phyloP scores from a whole-genome alignment of 2,329 filamentous ascomycete species.

The Xylariomycetidae sp. region DNA sequence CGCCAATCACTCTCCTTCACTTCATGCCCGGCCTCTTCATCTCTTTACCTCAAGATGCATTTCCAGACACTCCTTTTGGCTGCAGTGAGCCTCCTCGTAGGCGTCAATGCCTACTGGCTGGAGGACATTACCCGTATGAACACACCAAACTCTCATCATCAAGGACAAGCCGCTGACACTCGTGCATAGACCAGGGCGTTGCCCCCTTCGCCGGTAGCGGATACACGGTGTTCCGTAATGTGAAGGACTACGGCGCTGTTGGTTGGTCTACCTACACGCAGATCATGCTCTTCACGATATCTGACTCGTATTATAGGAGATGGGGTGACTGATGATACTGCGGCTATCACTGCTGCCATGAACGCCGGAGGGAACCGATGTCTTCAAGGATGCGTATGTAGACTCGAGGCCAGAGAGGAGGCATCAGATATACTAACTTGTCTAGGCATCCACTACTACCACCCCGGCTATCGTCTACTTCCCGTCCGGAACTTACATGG shows the following conservation, averaged over 20 bases:
- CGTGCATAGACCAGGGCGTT: constrained; percentile 37
- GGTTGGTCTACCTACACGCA: constrained; percentile 21
- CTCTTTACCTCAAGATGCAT: constrained; percentile 21
- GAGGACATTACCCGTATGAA: constrained; percentile 22
- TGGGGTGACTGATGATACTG: constrained; percentile 41
- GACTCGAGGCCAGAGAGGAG: neutral
- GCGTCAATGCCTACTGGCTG: constrained; percentile 28
- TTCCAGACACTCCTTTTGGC: constrained; percentile 25
- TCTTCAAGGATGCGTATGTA: constrained; percentile 36
- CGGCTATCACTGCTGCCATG: constrained; percentile 41
- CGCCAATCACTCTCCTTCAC: constrained; percentile 9
- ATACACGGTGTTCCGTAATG: constrained; percentile 44
- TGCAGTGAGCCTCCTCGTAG: constrained; percentile 23
- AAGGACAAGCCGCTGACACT: no score
- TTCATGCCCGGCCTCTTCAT: constrained; percentile 7
- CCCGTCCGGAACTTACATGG: constrained; percentile 47
- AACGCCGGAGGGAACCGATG: constrained; percentile 35
- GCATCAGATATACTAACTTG: constrained; percentile 8
- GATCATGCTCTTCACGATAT: neutral
- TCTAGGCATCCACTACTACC: constrained; percentile 33
- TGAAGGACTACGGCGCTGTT: constrained; percentile 42
- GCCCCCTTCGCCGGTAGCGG: constrained; percentile 36
- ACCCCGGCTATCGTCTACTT: constrained; percentile 40
- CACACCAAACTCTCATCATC: constrained; percentile 6
- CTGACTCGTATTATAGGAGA: constrained; percentile 28